Conservation (phyloP, 2,329 filamentous ascomycete genomes). For the Colletotrichum tropicicola region DNA sequence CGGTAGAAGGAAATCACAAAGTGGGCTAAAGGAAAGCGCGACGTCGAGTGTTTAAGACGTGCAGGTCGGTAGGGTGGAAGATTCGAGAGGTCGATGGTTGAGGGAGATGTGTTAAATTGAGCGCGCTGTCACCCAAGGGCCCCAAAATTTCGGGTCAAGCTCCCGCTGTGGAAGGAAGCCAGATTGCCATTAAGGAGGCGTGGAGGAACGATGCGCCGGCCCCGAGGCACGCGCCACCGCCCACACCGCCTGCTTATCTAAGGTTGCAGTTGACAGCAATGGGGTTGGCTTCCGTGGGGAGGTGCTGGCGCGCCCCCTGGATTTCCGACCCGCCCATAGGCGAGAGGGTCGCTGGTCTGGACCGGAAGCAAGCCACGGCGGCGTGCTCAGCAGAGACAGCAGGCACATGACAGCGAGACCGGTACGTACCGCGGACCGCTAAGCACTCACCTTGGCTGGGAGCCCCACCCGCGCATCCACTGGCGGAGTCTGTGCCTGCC, state of each 20-base stretch:
- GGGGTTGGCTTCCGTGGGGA: not conserved
- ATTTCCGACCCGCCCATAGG: not conserved
- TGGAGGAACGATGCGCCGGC: slow-evolving; percentile 29
- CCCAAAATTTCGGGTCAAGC: slow-evolving; percentile 29
- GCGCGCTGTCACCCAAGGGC: slow-evolving; percentile 21
- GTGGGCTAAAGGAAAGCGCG: slow-evolving; percentile 15
- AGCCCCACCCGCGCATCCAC: slow-evolving; percentile 18
- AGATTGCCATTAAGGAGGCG: slow-evolving; percentile 31
- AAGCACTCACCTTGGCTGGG: not conserved
- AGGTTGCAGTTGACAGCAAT: slow-evolving; percentile 1
- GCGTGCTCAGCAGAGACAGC: no score
- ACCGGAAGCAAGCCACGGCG: no score
- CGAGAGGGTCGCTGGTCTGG: no score
- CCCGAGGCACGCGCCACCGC: slow-evolving; percentile 14
- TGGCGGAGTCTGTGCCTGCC: slow-evolving; percentile 25
- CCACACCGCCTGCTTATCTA: slow-evolving; percentile 2
- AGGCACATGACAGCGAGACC: not conserved
- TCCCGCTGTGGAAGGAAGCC: slow-evolving; percentile 30
- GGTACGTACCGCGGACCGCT: not conserved
- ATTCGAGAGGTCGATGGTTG: slow-evolving; percentile 25
- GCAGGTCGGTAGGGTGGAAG: slow-evolving; percentile 27
- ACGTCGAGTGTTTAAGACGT: slow-evolving; percentile 27
- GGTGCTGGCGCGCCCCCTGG: slow-evolving; percentile 2
- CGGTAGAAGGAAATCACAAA: not conserved
- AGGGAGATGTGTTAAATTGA: slow-evolving; percentile 32